Base-by-base conservation (phyloP, 1,284 basidiomycete species). In the Erythrobasidium hasegawianum region DNA sequence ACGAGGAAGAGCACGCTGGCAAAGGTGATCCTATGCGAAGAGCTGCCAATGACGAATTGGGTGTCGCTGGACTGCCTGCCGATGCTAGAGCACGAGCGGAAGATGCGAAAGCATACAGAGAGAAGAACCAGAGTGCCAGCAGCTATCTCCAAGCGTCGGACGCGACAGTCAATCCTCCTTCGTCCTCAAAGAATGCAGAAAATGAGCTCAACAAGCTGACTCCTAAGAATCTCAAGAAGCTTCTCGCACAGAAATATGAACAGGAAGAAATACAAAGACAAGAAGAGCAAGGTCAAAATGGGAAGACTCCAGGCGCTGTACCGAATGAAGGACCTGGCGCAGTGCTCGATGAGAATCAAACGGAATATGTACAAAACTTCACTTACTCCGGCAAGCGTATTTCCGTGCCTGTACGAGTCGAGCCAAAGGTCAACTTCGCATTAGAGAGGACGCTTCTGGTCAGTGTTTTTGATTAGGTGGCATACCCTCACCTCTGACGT, bases 361-460 rank as follows among this genome's bases (percentile, higher is more conserved):
- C 26, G 26, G 59, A 71, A 65, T 83, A 83, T 73, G 86, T 89
- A 54, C 81, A 88, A 68, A 83, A 86, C 68, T 92, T 91, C 85
- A 81, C 78, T 24, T 93, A 94, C 1, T 80, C 83, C 52, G 95
- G 95, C 18, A 97, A 97, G 81, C 84, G 85, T 71, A 93, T 98
- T 67, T 85, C 91, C 0, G 84, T 98, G 1, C 94, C 95, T 40
- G 87, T 98, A 33, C 85, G 95, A 58, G 84, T 98, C 65, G 95
- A 98, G 79, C 95, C 95, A 40, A 98, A 98, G 80, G 93, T 96
- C 7, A 96, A 96, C 76, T 98, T 97, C 77, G 95, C 95, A 2
- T 89, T 90, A 52, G 95, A 97, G 78, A 82, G 92, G 67, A 94
- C 91, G 2, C 39, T 66, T 1, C 45, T 69, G 57, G 62, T 59